Evolutionary conservation across 805 yeast genomes (phyloP).

Genomic region (Suhomyces kilbournensis): DNA sequence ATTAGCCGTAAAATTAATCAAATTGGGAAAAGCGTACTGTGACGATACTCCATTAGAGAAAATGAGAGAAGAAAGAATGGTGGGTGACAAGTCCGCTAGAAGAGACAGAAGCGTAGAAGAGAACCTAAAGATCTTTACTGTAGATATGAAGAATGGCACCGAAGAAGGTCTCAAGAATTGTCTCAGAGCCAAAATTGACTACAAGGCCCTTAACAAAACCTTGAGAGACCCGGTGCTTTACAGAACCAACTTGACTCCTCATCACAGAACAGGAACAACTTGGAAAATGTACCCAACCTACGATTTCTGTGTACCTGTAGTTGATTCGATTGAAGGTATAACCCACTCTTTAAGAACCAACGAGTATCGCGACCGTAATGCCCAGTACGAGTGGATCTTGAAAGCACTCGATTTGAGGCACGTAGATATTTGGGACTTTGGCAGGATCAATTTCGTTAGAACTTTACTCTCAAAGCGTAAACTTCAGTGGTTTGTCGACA

Average conservation of each 20-base stretch:
- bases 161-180: constrained; percentile 90
- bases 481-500: constrained; percentile 98
- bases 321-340: constrained; percentile 93
- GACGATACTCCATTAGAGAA: constrained; percentile 92
- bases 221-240: constrained; percentile 96
- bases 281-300: constrained; percentile 99
- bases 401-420: constrained; percentile 77
- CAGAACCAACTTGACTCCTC: constrained; percentile 96
- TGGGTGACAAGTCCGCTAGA: constrained; percentile 87
- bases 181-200: constrained; percentile 94
- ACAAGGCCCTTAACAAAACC: constrained; percentile 86
- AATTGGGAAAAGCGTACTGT: constrained; percentile 94
- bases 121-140: constrained; percentile 77
- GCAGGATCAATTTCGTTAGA: constrained; percentile 93
- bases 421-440: constrained; percentile 97
- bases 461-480: constrained; percentile 95
- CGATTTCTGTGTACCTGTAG: constrained; percentile 97
- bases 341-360: constrained; percentile 97
- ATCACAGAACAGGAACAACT: constrained; percentile 86
- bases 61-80: constrained; percentile 99
- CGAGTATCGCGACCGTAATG: constrained; percentile 97
- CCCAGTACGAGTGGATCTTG: constrained; percentile 96
- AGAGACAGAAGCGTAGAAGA: constrained; percentile 93
- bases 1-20: constrained; percentile 77
- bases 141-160: constrained; percentile 92